phyloP scores from a whole-genome alignment of 2,329 filamentous ascomycete genomes.

The Trichophyton schoenleinii region DNA sequence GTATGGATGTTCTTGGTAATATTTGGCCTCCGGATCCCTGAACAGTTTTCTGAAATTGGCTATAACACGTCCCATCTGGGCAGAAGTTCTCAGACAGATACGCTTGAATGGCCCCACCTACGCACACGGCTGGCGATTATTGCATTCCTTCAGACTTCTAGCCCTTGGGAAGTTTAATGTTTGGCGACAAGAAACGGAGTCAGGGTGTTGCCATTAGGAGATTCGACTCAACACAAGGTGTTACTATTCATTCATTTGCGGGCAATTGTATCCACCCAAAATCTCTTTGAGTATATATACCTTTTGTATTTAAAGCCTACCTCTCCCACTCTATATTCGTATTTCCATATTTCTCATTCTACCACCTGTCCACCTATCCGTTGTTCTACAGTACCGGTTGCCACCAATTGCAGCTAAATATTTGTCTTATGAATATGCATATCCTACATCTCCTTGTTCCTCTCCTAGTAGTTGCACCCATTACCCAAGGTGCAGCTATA shows the following conservation, averaged over 20 bases:
- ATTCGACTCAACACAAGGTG: not conserved
- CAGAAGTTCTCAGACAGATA: not conserved
- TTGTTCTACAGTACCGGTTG: not conserved
- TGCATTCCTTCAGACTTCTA: not conserved
- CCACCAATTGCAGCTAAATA: not conserved
- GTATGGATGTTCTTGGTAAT: not conserved
- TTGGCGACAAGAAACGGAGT: not conserved
- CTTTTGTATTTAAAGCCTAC: not conserved
- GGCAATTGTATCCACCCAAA: not conserved
- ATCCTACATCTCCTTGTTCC: not conserved
- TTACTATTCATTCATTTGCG: not conserved
- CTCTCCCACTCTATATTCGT: not conserved
- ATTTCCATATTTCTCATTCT: not conserved
- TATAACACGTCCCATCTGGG: not conserved
- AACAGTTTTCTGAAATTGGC: not conserved
- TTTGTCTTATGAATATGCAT: not conserved
- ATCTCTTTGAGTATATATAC: not conserved
- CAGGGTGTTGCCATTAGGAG: not conserved
- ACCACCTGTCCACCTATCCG: not conserved
- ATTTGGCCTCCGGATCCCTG: not conserved
- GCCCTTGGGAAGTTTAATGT: not conserved
- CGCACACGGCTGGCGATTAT: not conserved
- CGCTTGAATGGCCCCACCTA: not conserved
- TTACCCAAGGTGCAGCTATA: not conserved
- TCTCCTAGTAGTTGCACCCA: not conserved